Evolutionary conservation across 78 protist genomes (phyloP), one percentile per base, ranked within the genome.

Genomic region (Dictyostelium purpureum): DNA sequence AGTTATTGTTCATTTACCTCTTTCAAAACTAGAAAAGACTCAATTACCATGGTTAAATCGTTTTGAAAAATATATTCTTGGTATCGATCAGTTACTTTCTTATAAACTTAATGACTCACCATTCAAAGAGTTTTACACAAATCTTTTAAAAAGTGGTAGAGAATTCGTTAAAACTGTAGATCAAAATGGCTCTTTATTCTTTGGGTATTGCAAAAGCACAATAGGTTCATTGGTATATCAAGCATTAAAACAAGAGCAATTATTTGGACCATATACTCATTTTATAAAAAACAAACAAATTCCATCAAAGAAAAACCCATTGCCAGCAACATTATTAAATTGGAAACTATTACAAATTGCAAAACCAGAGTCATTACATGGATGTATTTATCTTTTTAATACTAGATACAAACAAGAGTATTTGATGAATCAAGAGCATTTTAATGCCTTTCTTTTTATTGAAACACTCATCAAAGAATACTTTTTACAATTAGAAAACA

Each of bases 1-100:
- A 43, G 65, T 88, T 33, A 75, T 88, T 37, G 87, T 88, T 5
- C 94, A 88, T 57, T 21, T 88, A 18, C 94, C 94, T 77, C 54
- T 71, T 4, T 77, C 87, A 24, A 70, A 65, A 47, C 38, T 88
- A 33, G 10, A 45, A 1, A 7, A 5, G 11, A 70, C 80, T n/a
- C 94, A 66, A 11, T 45, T 61, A 18, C 94, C 94, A 33, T 88
- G 79, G 79, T 31, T 88, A 14, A 88, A 88, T 51, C 26, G 94
- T n/a, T 88, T 88, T 31, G 94, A 88, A 56, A 88, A 88, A 42
- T 88, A 77, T 63, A 61, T 69, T 1, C 28, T 88, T 1, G 75
- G 87, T 18, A 51, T 88, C 35, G 77, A 88, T 19, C 69, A 42
- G 33, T 33, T 79, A 38, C 19, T 77, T 0, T 35, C 61, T 28